phyloP scores from a whole-genome alignment of 1,284 basidiomycete species.

The Cryptococcus jaspeensis region DNA sequence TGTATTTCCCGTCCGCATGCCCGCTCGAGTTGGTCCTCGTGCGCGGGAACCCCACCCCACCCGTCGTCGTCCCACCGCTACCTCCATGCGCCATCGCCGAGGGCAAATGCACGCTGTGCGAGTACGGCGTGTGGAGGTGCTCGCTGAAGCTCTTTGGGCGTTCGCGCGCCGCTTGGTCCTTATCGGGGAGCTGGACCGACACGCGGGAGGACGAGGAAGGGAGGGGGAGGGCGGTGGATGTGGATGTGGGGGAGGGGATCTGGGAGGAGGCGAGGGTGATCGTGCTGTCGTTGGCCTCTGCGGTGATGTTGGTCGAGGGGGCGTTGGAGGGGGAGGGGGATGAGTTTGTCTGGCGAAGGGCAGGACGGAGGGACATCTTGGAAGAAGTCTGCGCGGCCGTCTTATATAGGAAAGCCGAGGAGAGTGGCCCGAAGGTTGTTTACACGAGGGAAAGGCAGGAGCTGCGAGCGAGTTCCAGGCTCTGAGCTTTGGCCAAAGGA shows the following conservation, averaged over 20 bases:
- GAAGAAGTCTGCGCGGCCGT: no score
- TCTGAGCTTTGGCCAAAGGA: no score
- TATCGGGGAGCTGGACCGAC: slow-evolving; percentile 15
- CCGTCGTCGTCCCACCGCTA: not conserved
- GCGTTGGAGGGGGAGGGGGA: slow-evolving; percentile 1
- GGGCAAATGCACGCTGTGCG: slow-evolving; percentile 12
- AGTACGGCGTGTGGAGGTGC: not conserved
- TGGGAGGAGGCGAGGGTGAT: slow-evolving; percentile 5
- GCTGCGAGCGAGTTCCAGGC: not conserved
- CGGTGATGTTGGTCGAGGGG: not conserved
- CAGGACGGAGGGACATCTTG: slow-evolving; percentile 19
- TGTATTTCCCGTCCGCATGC: slow-evolving; percentile 58
- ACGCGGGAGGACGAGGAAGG: slow-evolving; percentile 8
- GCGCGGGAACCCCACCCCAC: slow-evolving; percentile 19
- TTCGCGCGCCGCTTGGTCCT: no score
- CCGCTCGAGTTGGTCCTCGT: slow-evolving; percentile 37
- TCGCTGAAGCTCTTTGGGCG: no score
- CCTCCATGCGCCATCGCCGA: slow-evolving; percentile 16
- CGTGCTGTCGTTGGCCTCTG: slow-evolving; percentile 4
- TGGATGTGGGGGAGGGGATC: slow-evolving; percentile 5
- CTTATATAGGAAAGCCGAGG: no score
- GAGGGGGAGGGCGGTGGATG: slow-evolving; percentile 10
- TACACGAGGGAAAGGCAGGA: no score
- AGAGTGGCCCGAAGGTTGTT: no score
- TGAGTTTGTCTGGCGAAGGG: slow-evolving; percentile 14